Conservation (phyloP, 2,329 filamentous ascomycete species). For the Apiospora phragmitis region DNA sequence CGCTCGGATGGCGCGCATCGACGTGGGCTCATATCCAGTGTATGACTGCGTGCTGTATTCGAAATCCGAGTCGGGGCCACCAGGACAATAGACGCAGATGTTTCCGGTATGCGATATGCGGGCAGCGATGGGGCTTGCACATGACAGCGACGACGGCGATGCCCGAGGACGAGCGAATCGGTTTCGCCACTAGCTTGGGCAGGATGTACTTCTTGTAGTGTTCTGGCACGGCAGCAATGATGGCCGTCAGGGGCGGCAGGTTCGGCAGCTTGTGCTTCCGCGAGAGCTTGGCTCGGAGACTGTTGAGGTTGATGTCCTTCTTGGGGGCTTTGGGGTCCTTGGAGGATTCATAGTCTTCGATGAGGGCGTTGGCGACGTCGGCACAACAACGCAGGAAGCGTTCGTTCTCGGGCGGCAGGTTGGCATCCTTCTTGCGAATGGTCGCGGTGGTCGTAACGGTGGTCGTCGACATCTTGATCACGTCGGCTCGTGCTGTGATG, state of each 20-base stretch:
- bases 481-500: background rate
- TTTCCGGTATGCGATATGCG: conserved; percentile 98
- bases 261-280: conserved; percentile 90
- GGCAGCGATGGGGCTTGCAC: conserved; percentile 98
- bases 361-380: conserved; percentile 89
- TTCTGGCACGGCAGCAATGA: conserved; percentile 97
- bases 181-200: conserved; percentile 94
- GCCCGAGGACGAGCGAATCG: conserved; percentile 91
- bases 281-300: conserved; percentile 79
- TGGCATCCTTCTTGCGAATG: conserved; percentile 68
- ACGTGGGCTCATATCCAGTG: conserved; percentile 96
- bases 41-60: conserved; percentile 99
- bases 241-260: conserved; percentile 90
- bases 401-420: conserved; percentile 89
- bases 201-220: conserved; percentile 99
- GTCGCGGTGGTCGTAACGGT: conserved; percentile 64
- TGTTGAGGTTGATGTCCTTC: conserved; percentile 92
- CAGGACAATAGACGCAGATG: conserved; percentile 98
- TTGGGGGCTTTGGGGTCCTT: conserved; percentile 71
- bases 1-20: conserved; percentile 95
- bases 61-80: conserved; percentile 96
- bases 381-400: conserved; percentile 92
- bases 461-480: conserved; percentile 43
- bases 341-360: conserved; percentile 87
- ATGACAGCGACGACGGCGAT: conserved; percentile 99